Conservation (phyloP, 805 yeast species). For the Ogataea nakhonphanomensis region DNA sequence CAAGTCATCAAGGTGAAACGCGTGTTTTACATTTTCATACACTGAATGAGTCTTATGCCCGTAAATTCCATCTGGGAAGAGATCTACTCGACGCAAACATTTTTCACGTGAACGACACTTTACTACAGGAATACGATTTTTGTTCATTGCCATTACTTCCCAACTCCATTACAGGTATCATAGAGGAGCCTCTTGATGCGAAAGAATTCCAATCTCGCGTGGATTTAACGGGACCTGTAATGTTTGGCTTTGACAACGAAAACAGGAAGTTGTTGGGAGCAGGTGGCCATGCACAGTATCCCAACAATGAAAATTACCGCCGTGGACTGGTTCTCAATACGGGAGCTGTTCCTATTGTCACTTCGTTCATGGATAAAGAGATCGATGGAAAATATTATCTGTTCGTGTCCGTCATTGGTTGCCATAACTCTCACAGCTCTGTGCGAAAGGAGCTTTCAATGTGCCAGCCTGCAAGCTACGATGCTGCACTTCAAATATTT, state of each 20-base stretch:
- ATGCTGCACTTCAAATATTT: conserved; percentile 24
- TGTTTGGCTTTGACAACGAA: conserved; percentile 20
- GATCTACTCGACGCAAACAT: conserved; percentile 15
- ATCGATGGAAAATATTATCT: conserved; percentile 21
- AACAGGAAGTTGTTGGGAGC: not conserved
- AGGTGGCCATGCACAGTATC: conserved; percentile 15
- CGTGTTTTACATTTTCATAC: conserved; percentile 13
- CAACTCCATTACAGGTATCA: not conserved
- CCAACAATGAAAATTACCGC: conserved; percentile 20
- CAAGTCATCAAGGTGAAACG: conserved; percentile 15
- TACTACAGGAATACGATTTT: conserved; percentile 6
- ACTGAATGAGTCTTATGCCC: conserved; percentile 7
- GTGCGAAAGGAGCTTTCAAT: conserved; percentile 19
- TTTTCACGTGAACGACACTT: conserved; percentile 18
- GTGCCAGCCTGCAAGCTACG: conserved; percentile 10
- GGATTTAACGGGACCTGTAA: conserved; percentile 10
- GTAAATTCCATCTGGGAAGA: conserved; percentile 12
- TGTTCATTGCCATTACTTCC: conserved; percentile 4
- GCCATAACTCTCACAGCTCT: conserved; percentile 7
- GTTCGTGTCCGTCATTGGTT: conserved; percentile 26
- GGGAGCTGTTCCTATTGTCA: conserved; percentile 30
- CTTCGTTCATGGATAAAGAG: conserved; percentile 25
- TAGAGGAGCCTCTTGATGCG: conserved; percentile 1
- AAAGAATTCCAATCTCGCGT: conserved; percentile 9
- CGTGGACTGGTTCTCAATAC: conserved; percentile 27